Evolutionary conservation across 352 stramenopile genomes (phyloP), one percentile per base, ranked within the genome.

Genomic region (Phytophthora ohioensis): DNA sequence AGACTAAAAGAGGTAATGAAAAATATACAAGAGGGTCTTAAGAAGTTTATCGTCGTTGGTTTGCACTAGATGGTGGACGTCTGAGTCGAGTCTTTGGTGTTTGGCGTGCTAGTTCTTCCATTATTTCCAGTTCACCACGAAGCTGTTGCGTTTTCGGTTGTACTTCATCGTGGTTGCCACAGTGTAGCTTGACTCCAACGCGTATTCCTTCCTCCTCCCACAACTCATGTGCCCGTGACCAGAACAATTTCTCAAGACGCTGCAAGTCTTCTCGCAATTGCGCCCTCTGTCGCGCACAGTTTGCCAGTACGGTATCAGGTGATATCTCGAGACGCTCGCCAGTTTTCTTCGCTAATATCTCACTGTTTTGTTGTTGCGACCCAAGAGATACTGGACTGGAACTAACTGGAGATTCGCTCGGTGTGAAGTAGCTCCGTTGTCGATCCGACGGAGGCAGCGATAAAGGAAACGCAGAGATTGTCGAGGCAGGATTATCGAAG

Each of bases 231-330:
- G 73, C 65, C 5, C 63, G 56, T 1, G 30, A 13, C 79, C 79
- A 86, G 31, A 86, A 84, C 3, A 76, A 31, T n/a, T 41, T 56
- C 45, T 84, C 68, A 7, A 81, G 51, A 45, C 57, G 54, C 13
- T 71, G 70, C 3, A 86, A 47, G 12, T 81, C 71, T 15, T 83
- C 74, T 5, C 67, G 57, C 5, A 84, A 39, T 53, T 56, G 64
- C 11, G 52, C 51, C 42, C 78, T 79, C 57, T 84, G 76, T n/a
- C 57, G 59, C 11, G 63, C 69, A 27, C 61, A 83, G 60, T 75
- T 82, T 7, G 59, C 67, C 38, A 85, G 45, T 7, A 84, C 46
- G 15, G 53, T 67, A 27, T 85, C 70, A 11, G 69, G 30, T 12
- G 57, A 2, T 27, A 27, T 27, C 21, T 27, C 17, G 15, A 46